Base-by-base conservation (phyloP, 441 rosid species). In the Adansonia rubrostipa region DNA sequence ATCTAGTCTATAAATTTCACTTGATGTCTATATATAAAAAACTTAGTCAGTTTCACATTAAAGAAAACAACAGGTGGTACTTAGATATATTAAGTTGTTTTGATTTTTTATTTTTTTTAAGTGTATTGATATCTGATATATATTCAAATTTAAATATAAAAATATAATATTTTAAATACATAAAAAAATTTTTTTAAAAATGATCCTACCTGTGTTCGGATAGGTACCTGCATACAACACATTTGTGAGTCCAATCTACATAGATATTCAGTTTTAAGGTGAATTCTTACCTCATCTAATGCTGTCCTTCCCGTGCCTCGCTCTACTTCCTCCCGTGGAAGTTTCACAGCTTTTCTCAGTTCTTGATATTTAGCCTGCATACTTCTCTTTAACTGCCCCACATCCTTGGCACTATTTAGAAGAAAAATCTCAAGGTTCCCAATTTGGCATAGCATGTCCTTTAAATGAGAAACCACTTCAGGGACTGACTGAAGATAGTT, bases 301-400 rank as follows among this genome's bases (percentile, higher is more conserved):
- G 81, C 66, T 8, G 76, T 42, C 36, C 48, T 74, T 4, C 77
- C 85, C 8, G 77, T 81, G 36, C 63, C 0, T 10, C 6, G 19
- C 60, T 69, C 56, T 1, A 44, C 73, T 69, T 87, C 84, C 20
- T 67, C 79, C 65, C 63, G 84, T 76, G 66, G 63, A 6, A 68
- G 76, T 53, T 83, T 72, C 68, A 71, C 73, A 71, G 83, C 80
- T 71, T 79, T 66, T 19, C 45, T 82, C 82, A 83, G 77, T 15
- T 78, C 60, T 9, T 63, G 42, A 62, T 71, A 78, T 17, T 77
- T 76, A 65, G 76, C 54, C 33, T 9, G 54, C n/a, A 67, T 67
- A 1, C 33, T 67, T 67, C 33, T 67, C 54, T 8, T 45, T 19
- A 53, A 45, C 33, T 44, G 72, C 72, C 72, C 73, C 87, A 76